Base-by-base conservation (phyloP, 106 monocot genomes). In the Acorus calamus region DNA sequence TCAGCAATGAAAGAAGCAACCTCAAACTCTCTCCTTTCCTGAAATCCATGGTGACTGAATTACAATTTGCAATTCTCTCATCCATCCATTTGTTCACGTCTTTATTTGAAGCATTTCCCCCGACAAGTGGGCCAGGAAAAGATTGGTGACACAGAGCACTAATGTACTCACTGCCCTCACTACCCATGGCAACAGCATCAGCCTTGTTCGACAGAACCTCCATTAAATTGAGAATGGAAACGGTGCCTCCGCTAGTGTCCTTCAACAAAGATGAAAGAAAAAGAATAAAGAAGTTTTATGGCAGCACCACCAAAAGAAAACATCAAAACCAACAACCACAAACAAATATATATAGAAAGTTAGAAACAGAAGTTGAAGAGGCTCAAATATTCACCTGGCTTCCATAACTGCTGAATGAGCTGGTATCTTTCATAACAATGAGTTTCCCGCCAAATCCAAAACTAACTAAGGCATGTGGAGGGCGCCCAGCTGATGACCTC, bases 391-490 rank as follows among this genome's bases (percentile, higher is more conserved):
- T 44, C 46, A 90, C 94, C 87, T 87, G 84, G 63, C 61, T 87
- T 59, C 80, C 84, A 67, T 63, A 73, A 50, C 61, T 28, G 48
- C 64, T 50, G 45, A 73, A 60, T 56, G 78, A 62, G 59, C 5
- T 69, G 53, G 45, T 28, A 66, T 92, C 76, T 70, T 88, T 85
- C 83, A 86, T 79, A 50, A 92, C 73, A 62, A 99, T 61, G 52
- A 99, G 72, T 59, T 92, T 99, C 28, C 98, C 98, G 60, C 98
- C 98, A 81, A 99, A 99, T 52, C 92, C 98, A 79, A 99, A 99
- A 8, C 81, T 59, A 64, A 92, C 88, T 60, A 99, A 75, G 62
- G 92, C 75, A 79, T 99, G 98, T 65, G 83, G 74, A 67, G 92
- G 98, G 11, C 98, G 98, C 50, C 92, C 92, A 59, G 72, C 85